Evolutionary conservation across 2,329 filamentous ascomycete species (phyloP), one percentile per base, ranked within the genome.

Genomic region (Sporothrix humicola): DNA sequence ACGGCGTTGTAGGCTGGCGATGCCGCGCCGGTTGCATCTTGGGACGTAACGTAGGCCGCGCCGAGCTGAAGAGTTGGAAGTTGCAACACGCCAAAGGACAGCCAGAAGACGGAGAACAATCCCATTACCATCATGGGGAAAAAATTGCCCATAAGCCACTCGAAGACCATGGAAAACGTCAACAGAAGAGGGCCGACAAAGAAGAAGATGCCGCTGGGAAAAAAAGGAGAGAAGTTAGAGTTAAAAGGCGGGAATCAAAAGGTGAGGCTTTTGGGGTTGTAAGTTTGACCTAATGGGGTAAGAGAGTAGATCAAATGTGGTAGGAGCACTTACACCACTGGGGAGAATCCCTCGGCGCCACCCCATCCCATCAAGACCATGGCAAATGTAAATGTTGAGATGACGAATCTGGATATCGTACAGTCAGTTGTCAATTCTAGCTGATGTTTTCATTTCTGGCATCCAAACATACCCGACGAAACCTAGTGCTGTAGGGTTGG

Each of bases 81-180:
- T 37, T 65, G 61, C n/a, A 65, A 42, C 4, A 65, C 61, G 9
- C 61, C 37, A 23, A 65, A 65, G 1, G 61, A 65, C 37, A 65
- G 61, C 61, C 61, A 65, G 10, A 65, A 65, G 61, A 65, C 37
- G n/a, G 61, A 37, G 46, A 65, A 65, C 9, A 65, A n/a, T n/a
- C 61, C 61, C 37, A 65, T 65, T n/a, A 65, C 61, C 61, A 65
- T 65, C 58, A 61, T 61, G 15, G 58, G 58, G 31, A 61, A 46
- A 37, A 65, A 65, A 20, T 65, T 65, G 37, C 61, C 61, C 61
- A 65, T 65, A 17, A 65, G 23, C 61, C 61, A 65, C 20, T 65
- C 37, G 46, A 65, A 65, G 5, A 65, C 61, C 61, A 65, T 65
- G 15, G 61, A 46, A n/a, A 65, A 65, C 7, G 46, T n/a, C 17